Base-by-base conservation (phyloP, 176 grass and related monocot genomes). In the Raddia guianensis region DNA sequence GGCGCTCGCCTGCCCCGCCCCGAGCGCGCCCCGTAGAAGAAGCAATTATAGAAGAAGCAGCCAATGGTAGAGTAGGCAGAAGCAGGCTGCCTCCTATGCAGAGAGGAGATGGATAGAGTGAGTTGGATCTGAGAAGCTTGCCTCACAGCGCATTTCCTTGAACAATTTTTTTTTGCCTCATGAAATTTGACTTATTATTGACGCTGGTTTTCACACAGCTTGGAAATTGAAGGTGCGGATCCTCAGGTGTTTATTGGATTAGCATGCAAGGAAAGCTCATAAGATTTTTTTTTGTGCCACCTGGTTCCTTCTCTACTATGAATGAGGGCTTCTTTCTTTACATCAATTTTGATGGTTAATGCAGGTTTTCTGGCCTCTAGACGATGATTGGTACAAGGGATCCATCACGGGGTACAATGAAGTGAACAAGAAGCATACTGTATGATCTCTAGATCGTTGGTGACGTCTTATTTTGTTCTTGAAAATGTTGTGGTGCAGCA, bases 351-450 rank as follows among this genome's bases (percentile, higher is more conserved):
- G 52, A 42, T 49, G 69, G 49, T 42, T 44, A 19, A 58, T 74
- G 77, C 75, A 99, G 93, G 90, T 99, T 83, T 93, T 95, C 84
- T 99, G 96, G 96, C 89, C 90, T 1, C 82, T 99, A 53, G 96
- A 99, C 74, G 89, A 95, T 84, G 90, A 95, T 56, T 99, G 96
- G 96, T 99, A 99, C 71, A 93, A 93, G 86, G 96, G 90, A 72
- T 91, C 87, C 27, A 67, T 99, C 65, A 71, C 66, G 2, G 68
- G 59, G 13, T 95, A 95, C 83, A 93, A 83, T 63, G 74, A 84
- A 63, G 53, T 63, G 27, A 86, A 79, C 46, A 95, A 88, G 51
- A 86, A 95, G 43, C 96, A 99, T 76, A 77, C 78, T 43, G 93
- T 99, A 99, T 76, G 91, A 46, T 61, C 45, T 66, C 49, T 51